Percentiles rank a stretch among this genome's conserved stretches.
These are phyloP conservation scores for Vitis hybrid DNA, from an alignment of 177 flowering plant genomes.

Conservation along the genomic window DNA sequence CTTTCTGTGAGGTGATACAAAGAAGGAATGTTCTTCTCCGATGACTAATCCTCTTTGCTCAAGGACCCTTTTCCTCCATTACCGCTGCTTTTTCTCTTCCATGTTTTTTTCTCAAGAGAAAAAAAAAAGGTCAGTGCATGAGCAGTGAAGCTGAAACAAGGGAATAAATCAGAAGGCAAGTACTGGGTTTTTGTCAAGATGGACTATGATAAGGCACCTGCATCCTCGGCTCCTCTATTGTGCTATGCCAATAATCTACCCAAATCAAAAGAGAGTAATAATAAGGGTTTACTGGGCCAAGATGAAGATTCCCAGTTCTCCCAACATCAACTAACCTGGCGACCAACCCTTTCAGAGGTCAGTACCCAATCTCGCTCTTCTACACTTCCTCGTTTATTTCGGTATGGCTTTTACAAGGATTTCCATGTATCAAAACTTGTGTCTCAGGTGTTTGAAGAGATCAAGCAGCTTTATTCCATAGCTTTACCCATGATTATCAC, in stretches of 20 bases:
- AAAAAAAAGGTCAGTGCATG: too few species aligned
- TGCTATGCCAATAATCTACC: constrained; percentile 1
- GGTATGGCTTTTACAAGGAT: too few species aligned
- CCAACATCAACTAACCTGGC: constrained; percentile 2
- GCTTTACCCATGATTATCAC: constrained; percentile 53
- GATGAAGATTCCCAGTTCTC: constrained; percentile 11
- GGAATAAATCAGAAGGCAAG: neutral
- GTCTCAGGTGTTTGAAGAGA: constrained; percentile 48
- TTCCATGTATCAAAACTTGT: too few species aligned
- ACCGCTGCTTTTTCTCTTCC: too few species aligned
- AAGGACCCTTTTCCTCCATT: too few species aligned
- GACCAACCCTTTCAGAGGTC: constrained; percentile 27
- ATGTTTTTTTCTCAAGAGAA: too few species aligned
- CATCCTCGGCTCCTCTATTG: constrained; percentile 10
- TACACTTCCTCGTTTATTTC: too few species aligned
- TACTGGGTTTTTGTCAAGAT: neutral
- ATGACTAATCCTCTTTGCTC: too few species aligned
- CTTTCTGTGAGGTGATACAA: too few species aligned
- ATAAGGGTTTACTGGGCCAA: neutral
- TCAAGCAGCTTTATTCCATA: constrained; percentile 40
- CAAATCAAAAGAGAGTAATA: neutral
- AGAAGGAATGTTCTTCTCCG: too few species aligned
- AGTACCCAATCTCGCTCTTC: neutral
- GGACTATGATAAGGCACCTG: neutral
- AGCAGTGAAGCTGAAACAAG: neutral